phyloP scores from a whole-genome alignment of 129 eudicot genomes.

The Chrysanthemum seticuspe region DNA sequence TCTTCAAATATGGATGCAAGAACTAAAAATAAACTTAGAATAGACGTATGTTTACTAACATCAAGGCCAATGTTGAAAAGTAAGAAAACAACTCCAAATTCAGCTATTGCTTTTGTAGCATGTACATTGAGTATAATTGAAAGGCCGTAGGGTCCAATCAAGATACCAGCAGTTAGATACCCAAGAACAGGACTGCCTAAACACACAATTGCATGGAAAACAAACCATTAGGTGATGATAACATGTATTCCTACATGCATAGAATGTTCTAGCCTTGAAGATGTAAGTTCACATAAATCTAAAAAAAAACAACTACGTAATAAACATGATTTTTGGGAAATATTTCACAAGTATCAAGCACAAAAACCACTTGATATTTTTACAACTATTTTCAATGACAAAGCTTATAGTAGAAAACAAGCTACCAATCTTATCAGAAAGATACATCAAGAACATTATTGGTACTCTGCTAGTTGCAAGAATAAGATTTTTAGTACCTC shows the following conservation, averaged over 20 bases:
- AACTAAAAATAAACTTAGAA: constrained; percentile 21
- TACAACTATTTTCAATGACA: no score
- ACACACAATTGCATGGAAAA: constrained; percentile 28
- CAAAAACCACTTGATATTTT: constrained; percentile 9
- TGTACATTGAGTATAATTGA: constrained; percentile 95
- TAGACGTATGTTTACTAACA: constrained; percentile 45
- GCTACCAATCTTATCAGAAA: no score
- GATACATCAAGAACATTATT: no score
- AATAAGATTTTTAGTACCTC: constrained; percentile 49
- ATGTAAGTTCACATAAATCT: constrained; percentile 9
- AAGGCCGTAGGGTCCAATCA: constrained; percentile 97
- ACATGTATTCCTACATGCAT: background rate
- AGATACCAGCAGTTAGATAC: constrained; percentile 30
- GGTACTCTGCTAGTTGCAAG: no score
- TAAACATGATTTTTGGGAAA: constrained; percentile 20
- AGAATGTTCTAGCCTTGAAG: constrained; percentile 7
- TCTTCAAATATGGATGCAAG: constrained; percentile 17
- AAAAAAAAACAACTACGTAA: background rate
- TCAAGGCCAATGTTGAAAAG: constrained; percentile 97
- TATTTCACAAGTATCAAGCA: constrained; percentile 9
- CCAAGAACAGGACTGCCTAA: no score
- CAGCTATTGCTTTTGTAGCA: constrained; percentile 98
- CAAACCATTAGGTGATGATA: constrained; percentile 21
- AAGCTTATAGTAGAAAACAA: no score
- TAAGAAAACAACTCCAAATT: constrained; percentile 98